Conservation (phyloP, 768 basidiomycete genomes). For the Cyclocybe cylindracea region DNA sequence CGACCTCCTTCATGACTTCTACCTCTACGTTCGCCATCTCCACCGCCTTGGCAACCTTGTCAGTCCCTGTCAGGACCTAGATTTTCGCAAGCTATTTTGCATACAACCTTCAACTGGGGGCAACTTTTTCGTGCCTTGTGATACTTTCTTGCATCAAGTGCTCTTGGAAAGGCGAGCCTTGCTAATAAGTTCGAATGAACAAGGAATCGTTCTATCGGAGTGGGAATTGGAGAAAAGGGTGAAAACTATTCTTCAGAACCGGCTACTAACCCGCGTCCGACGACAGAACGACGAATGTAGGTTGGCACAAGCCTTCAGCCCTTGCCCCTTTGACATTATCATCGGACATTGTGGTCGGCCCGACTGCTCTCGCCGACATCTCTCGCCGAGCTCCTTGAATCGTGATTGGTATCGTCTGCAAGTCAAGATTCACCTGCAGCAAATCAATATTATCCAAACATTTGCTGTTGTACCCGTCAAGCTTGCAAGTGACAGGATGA, state of each 20-base stretch:
- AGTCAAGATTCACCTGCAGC: conserved; percentile 19
- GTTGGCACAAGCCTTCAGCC: conserved; percentile 12
- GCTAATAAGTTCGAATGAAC: conserved; percentile 6
- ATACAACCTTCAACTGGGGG: conserved; percentile 30
- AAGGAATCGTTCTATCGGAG: conserved; percentile 13
- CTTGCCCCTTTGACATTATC: conserved; percentile 15
- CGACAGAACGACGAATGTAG: conserved; percentile 12
- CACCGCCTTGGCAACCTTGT: conserved; percentile 20
- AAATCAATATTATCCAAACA: conserved; percentile 17
- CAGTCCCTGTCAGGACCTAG: conserved; percentile 21
- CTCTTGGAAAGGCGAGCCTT: conserved; percentile 1
- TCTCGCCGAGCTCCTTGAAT: conserved; percentile 5
- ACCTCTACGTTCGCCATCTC: conserved; percentile 32
- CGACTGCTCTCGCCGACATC: conserved; percentile 18
- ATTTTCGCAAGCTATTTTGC: conserved; percentile 36
- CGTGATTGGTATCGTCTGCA: conserved; percentile 18
- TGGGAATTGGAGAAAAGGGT: conserved; percentile 11
- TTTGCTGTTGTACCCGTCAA: not conserved
- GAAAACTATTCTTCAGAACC: conserved; percentile 11
- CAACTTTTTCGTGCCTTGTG: conserved; percentile 26
- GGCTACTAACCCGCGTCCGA: conserved; percentile 6
- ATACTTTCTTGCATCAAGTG: conserved; percentile 28
- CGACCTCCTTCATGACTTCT: conserved; percentile 33
- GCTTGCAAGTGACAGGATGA: conserved; percentile 5
- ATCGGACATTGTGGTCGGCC: conserved; percentile 14